Conservation (phyloP, 495 filamentous ascomycete species). For the Bombardia bombarda region DNA sequence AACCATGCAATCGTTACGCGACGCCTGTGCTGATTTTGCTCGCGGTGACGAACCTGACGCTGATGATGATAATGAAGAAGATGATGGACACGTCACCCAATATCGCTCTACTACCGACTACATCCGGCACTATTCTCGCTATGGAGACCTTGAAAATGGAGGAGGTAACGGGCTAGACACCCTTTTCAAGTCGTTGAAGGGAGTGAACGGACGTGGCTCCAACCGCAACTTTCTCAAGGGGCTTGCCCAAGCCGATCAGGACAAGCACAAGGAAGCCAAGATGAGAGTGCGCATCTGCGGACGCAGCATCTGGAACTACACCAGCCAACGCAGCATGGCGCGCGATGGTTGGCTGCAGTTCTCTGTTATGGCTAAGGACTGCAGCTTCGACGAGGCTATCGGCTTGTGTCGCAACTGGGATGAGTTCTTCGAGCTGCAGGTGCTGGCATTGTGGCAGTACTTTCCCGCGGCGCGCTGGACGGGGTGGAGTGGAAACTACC, state of each 20-base stretch:
- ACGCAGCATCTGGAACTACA: constrained; percentile 46
- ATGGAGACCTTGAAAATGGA: constrained; percentile 14
- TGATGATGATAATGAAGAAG: constrained; percentile 14
- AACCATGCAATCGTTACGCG: constrained; percentile 38
- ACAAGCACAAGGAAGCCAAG: constrained; percentile 19
- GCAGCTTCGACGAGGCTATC: constrained; percentile 37
- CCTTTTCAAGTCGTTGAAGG: background rate
- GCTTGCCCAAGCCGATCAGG: background rate
- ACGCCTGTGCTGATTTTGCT: constrained; percentile 45
- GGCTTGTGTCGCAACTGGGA: constrained; percentile 46
- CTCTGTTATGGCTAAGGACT: constrained; percentile 45
- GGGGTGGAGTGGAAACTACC: constrained; percentile 30
- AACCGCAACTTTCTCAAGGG: background rate
- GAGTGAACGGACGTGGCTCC: background rate
- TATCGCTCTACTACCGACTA: constrained; percentile 13
- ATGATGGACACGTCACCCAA: constrained; percentile 1
- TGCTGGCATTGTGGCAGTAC: constrained; percentile 39
- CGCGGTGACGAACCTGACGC: constrained; percentile 30
- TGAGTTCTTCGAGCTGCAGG: constrained; percentile 44
- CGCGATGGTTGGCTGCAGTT: constrained; percentile 47
- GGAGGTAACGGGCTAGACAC: too few relatives aligned
- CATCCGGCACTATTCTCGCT: constrained; percentile 15
- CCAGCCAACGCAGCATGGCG: constrained; percentile 43
- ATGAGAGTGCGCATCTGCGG: constrained; percentile 44
- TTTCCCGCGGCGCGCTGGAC: constrained; percentile 42